Base-by-base conservation (phyloP, 257 asterid genomes). In the Salvia miltiorrhiza region DNA sequence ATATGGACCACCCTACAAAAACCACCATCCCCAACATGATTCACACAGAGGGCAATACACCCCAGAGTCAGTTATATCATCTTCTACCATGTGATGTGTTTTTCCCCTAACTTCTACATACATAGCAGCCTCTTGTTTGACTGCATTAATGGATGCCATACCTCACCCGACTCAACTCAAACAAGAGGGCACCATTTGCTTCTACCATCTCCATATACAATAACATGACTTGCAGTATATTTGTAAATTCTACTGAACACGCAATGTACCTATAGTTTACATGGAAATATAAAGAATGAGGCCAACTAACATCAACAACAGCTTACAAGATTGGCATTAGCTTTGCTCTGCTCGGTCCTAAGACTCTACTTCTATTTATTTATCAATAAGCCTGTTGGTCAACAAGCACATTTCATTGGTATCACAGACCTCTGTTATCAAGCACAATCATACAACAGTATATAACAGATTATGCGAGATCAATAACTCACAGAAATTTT, bases 51-150 rank as follows among this genome's bases (percentile, higher is more conserved):
- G 69, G 48, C 73, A 67, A 72, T 16, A 54, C 35, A n/a, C 71
- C 77, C 62, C 40, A 63, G 26, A 66, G 73, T 68, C 74, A 67
- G 80, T 28, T 58, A 65, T 63, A 71, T 71, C 72, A 68, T 57
- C 72, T 45, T 72, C 66, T 48, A 75, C 73, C 83, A 81, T 70
- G 81, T 81, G 86, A 45, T 69, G 63, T 75, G 83, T 78, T 69
- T 75, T 74, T 75, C 72, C 73, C 73, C 41, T 54, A 11, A 60
- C 70, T 54, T 69, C 39, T 23, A 70, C 63, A 59, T 76, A 35
- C 67, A 73, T 9, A 61, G 17, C 72, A 66, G 39, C 21, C 58
- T 63, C 61, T 17, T 43, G 24, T 35, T 40, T 17, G 28, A 41
- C 43, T 55, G 41, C 74, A 74, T 71, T 21, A 67, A 61, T 44